Conservation (phyloP, 2,329 filamentous ascomycete species). For the Pseudocercospora vitis region DNA sequence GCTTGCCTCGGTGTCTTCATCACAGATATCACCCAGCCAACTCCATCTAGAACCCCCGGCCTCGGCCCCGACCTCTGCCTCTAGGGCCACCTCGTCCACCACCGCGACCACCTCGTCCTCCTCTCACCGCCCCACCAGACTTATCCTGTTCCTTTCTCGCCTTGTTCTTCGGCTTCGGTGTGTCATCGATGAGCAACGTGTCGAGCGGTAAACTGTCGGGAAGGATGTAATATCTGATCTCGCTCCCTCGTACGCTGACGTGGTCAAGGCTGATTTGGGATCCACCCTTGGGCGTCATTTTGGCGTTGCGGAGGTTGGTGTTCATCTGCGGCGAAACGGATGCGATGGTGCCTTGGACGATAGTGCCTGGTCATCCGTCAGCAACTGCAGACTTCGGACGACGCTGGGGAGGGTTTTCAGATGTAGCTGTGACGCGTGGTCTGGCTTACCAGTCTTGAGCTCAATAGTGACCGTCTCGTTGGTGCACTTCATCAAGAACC, state of each 20-base stretch:
- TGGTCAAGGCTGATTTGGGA: slow-evolving; percentile 86
- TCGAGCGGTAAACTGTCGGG: slow-evolving; percentile 94
- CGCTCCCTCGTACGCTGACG: slow-evolving; percentile 95
- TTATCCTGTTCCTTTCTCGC: slow-evolving; percentile 78
- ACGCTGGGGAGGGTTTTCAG: too few species aligned
- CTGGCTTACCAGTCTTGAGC: slow-evolving; percentile 81
- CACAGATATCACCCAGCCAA: too few species aligned
- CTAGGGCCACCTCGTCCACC: slow-evolving; percentile 43
- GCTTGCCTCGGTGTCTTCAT: too few species aligned
- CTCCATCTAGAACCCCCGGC: slow-evolving; percentile 25
- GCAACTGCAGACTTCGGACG: slow-evolving; percentile 7
- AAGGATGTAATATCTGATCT: slow-evolving; percentile 94
- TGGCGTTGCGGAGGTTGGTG: slow-evolving; percentile 89
- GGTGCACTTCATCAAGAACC: slow-evolving; percentile 98
- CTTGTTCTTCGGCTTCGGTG: slow-evolving; percentile 99
- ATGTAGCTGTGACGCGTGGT: too few species aligned
- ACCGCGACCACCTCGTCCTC: slow-evolving; percentile 51
- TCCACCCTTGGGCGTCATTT: slow-evolving; percentile 89
- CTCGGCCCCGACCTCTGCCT: slow-evolving; percentile 35
- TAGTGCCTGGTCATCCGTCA: slow-evolving; percentile 66
- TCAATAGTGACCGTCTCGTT: slow-evolving; percentile 99
- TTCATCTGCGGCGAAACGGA: slow-evolving; percentile 99
- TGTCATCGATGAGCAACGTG: slow-evolving; percentile 92
- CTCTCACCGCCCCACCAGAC: slow-evolving; percentile 44
- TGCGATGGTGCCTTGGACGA: slow-evolving; percentile 94